phyloP scores from a whole-genome alignment of 352 stramenopile species.

The Globisporangium camurandrum region DNA sequence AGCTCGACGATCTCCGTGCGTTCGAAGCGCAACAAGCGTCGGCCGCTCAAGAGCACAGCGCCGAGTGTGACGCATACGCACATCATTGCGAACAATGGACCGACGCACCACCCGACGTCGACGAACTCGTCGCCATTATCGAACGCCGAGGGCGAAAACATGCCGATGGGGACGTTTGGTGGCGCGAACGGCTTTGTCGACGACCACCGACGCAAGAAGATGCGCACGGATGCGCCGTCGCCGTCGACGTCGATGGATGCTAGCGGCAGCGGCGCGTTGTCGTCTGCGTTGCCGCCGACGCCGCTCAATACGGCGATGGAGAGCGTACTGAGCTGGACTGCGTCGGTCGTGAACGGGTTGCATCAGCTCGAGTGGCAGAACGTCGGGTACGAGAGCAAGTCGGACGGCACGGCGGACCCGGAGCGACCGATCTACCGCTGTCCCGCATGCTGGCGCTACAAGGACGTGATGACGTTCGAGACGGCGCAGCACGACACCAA shows the following conservation, averaged over 20 bases:
- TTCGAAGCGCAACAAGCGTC: conserved; percentile 93
- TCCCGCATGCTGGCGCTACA: conserved; percentile 77
- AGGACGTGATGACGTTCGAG: conserved; percentile 81
- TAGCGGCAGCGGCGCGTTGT: too few species aligned
- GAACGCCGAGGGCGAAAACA: conserved; percentile 58
- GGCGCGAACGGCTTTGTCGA: conserved; percentile 43
- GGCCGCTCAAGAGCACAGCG: conserved; percentile 39
- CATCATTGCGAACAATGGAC: conserved; percentile 63
- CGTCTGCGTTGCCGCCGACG: conserved; percentile 18
- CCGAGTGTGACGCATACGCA: conserved; percentile 54
- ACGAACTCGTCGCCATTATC: conserved; percentile 61
- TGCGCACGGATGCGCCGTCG: conserved; percentile 28
- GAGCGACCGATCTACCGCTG: conserved; percentile 79
- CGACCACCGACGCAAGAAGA: conserved; percentile 64
- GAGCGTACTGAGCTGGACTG: conserved; percentile 64
- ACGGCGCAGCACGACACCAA: conserved; percentile 78
- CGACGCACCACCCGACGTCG: conserved; percentile 58
- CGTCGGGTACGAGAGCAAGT: conserved; percentile 73
- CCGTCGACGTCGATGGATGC: conserved; percentile 10
- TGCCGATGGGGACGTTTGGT: conserved; percentile 37
- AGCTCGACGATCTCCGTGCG: conserved; percentile 90
- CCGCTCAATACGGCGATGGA: conserved; percentile 66
- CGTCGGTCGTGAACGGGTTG: conserved; percentile 61
- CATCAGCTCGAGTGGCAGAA: conserved; percentile 80
- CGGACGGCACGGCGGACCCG: conserved; percentile 52